Base-by-base conservation (phyloP, 1,284 basidiomycete genomes). In the Mycena sp. region DNA sequence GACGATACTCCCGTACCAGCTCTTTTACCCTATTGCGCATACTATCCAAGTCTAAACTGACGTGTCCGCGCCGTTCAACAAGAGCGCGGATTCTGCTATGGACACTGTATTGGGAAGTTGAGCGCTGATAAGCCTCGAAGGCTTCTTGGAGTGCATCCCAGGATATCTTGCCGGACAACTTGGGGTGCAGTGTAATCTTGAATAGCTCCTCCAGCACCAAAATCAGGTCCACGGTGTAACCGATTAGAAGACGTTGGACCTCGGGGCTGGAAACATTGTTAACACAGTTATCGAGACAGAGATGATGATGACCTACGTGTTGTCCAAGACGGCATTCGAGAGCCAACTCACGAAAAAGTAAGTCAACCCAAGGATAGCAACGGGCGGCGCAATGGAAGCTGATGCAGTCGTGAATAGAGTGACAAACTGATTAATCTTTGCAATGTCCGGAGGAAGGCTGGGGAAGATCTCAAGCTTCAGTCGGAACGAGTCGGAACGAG, bases 211-310 rank as follows among this genome's bases (percentile, higher is more conserved):
- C 4, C 38, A 53, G 23, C 17, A 53, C 51, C 17, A 53, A 9
- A 10, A 53, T 66, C 11, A 68, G 52, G 45, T 66, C 67, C 28
- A 68, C 60, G 4, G 63, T 59, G 35, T 68, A 65, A 1, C 41
- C 64, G 43, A 68, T 68, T 14, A 68, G 52, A 23, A 58, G 62
- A n/a, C 67, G 60, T 21, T 66, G 57, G 12, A 58, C 49, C 6
- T 58, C 59, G 41, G 61, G 57, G 3, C 64, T 65, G 43, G 12
- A 41, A 48, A 37, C 28, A 57, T n/a, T 16, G 23, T 17, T 23
- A 49, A 17, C 23, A 29, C 16, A 17, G 25, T 21, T 14, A 30
- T 16, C 17, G 9, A 26, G 16, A 30, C 25, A 30, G 17, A 48
- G 43, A 11, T 35, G 9, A 7, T 16, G 28, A 37, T 35, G 40